Evolutionary conservation across 1,139 yeast species (phyloP).

Genomic region (Torulaspora globosa): DNA sequence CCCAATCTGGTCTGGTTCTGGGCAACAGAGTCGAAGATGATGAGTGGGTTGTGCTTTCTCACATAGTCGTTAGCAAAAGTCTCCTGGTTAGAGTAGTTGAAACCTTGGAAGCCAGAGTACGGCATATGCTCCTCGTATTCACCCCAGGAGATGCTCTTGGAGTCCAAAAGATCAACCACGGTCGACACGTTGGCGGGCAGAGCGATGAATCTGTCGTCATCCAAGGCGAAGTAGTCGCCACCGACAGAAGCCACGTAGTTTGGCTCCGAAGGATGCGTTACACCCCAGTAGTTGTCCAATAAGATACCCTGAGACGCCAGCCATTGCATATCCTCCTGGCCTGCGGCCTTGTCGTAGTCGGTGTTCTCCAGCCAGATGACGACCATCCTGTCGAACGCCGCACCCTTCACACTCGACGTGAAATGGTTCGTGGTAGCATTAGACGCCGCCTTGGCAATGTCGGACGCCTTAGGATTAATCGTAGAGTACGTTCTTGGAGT

Average conservation of each 20-base stretch:
- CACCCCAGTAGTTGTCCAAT: slow-evolving; percentile 47
- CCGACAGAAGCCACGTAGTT: slow-evolving; percentile 47
- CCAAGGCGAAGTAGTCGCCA: slow-evolving; percentile 48
- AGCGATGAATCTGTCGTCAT: slow-evolving; percentile 42
- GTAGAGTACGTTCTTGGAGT: slow-evolving; percentile 36
- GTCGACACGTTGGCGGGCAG: slow-evolving; percentile 46
- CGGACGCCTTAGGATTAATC: slow-evolving; percentile 38
- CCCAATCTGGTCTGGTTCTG: slow-evolving; percentile 37
- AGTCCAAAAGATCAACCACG: slow-evolving; percentile 45
- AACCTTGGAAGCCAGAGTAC: slow-evolving; percentile 47
- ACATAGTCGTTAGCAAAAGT: slow-evolving; percentile 45
- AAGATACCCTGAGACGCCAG: slow-evolving; percentile 43
- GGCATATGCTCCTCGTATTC: slow-evolving; percentile 50
- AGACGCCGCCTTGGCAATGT: slow-evolving; percentile 40
- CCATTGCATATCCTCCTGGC: slow-evolving; percentile 41
- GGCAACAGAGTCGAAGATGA: slow-evolving; percentile 41
- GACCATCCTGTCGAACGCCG: slow-evolving; percentile 43
- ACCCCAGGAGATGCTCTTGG: slow-evolving; percentile 45
- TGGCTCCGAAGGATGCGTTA: slow-evolving; percentile 51
- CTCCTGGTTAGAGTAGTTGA: slow-evolving; percentile 42
- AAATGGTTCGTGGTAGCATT: slow-evolving; percentile 37
- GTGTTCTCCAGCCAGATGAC: slow-evolving; percentile 49
- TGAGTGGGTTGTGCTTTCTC: slow-evolving; percentile 49
- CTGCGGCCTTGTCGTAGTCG: slow-evolving; percentile 47
- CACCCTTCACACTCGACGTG: slow-evolving; percentile 42